These are phyloP conservation scores for Bryoerythrophyllum caledonicum DNA, from an alignment of 225 moss, liverwort and hornwort species.

Conservation along the genomic window DNA sequence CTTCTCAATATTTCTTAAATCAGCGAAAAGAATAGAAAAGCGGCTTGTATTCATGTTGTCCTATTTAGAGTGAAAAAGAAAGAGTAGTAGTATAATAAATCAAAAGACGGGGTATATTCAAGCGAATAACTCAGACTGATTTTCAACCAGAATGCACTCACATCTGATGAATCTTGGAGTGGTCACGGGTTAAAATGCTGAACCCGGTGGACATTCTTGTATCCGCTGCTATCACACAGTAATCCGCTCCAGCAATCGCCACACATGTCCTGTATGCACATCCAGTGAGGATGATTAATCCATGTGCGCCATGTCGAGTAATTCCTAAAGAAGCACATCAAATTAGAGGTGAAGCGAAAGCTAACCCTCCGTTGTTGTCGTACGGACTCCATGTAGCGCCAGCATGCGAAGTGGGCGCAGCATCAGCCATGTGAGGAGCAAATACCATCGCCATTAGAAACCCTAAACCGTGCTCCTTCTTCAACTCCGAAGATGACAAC, in stretches of 20 bases:
- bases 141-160: too few relatives aligned
- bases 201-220: conserved; percentile 93
- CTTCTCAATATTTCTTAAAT: too few relatives aligned
- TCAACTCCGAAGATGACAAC: not conserved
- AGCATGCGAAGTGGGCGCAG: conserved; percentile 27
- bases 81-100: too few relatives aligned
- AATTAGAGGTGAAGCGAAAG: too few relatives aligned
- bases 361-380: conserved; percentile 58
- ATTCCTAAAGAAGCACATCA: too few relatives aligned
- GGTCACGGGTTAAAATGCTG: conserved; percentile 73
- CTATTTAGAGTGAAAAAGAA: too few relatives aligned
- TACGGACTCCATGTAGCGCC: conserved; percentile 50
- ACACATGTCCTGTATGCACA: conserved; percentile 71
- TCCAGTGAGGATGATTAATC: not conserved
- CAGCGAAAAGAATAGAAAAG: too few relatives aligned
- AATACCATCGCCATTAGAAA: conserved; percentile 45
- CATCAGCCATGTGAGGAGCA: conserved; percentile 30
- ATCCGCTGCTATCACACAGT: conserved; percentile 82
- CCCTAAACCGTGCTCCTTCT: too few relatives aligned
- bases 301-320: too few relatives aligned
- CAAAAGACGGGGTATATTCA: not conserved
- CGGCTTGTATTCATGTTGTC: too few relatives aligned
- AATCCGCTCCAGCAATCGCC: conserved; percentile 83
- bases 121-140: too few relatives aligned
- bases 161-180: conserved; percentile 83